Percentiles rank a stretch among this genome's conserved stretches.
These are phyloP conservation scores for Triticum timopheevii DNA, from an alignment of 176 grass and related monocot genomes.

Conservation along the genomic window DNA sequence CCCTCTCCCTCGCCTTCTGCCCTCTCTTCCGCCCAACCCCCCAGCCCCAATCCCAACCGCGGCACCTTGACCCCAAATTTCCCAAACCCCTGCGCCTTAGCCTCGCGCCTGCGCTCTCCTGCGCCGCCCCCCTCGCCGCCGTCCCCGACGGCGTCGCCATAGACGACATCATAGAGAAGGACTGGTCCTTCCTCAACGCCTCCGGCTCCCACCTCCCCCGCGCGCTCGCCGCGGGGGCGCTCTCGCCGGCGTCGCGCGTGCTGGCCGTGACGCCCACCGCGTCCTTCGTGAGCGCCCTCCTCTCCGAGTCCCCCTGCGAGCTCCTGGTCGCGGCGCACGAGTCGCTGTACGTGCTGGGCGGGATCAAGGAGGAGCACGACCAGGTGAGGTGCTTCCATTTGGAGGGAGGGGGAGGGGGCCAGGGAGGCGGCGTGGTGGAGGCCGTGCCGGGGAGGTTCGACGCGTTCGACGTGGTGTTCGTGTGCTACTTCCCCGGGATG, in stretches of 20 bases:
- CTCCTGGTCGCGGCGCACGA: constrained; percentile 75
- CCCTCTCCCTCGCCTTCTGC: constrained; percentile 37
- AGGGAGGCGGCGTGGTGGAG: constrained; percentile 55
- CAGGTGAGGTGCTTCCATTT: constrained; percentile 79
- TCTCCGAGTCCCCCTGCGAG: constrained; percentile 53
- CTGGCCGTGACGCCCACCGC: constrained; percentile 62
- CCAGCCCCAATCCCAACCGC: neutral
- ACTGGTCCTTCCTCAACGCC: constrained; percentile 81
- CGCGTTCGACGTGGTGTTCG: constrained; percentile 67
- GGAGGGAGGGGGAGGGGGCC: constrained; percentile 43
- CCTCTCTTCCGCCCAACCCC: constrained; percentile 1
- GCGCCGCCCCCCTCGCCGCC: constrained; percentile 8
- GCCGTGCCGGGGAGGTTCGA: constrained; percentile 65
- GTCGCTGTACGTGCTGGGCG: constrained; percentile 74
- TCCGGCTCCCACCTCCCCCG: constrained; percentile 6
- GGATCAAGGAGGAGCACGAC: constrained; percentile 83
- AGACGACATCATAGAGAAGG: constrained; percentile 71
- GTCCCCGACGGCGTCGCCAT: constrained; percentile 44
- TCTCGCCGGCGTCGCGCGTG: constrained; percentile 54
- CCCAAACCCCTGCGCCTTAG: constrained; percentile 22
- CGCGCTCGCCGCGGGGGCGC: constrained; percentile 45
- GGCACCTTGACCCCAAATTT: neutral
- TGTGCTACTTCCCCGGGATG: constrained; percentile 95
- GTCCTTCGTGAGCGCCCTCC: constrained; percentile 51
- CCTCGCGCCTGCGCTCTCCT: neutral